Conservation (phyloP, 2,329 filamentous ascomycete species). For the Hyphodiscus sp. region DNA sequence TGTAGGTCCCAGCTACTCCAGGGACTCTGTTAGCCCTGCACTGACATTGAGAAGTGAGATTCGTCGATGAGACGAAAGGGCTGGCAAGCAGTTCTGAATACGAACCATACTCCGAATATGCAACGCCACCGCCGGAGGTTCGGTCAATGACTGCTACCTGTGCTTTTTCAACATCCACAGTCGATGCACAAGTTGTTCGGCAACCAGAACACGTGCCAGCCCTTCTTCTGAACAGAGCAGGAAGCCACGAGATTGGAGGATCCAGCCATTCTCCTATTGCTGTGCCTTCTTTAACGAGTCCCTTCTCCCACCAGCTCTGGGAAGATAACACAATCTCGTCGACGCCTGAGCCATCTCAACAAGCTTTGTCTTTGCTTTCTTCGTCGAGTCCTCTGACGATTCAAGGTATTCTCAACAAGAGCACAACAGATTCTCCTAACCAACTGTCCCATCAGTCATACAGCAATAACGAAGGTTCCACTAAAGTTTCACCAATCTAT, state of each 20-base stretch:
- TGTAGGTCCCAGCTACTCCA: slow-evolving; percentile 3
- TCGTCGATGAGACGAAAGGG: slow-evolving; percentile 14
- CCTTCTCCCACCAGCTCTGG: background rate
- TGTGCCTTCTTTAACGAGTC: background rate
- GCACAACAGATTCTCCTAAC: background rate
- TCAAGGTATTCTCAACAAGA: background rate
- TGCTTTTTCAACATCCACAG: background rate
- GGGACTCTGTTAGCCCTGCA: background rate
- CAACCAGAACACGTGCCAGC: background rate
- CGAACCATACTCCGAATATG: background rate
- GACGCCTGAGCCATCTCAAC: background rate
- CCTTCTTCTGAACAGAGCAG: background rate
- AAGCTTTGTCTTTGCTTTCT: background rate
- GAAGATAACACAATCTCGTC: background rate
- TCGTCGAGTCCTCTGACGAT: background rate
- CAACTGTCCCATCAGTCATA: background rate
- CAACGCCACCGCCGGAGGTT: background rate
- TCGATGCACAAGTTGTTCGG: background rate
- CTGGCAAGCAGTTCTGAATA: slow-evolving; percentile 2
- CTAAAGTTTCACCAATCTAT: slow-evolving; percentile 7
- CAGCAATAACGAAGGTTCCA: background rate
- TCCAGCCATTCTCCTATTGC: background rate
- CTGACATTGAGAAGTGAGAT: slow-evolving; percentile 10
- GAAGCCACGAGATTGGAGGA: background rate
- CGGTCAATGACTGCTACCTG: background rate